Conservation (phyloP, 495 filamentous ascomycete species). For the Bombardia bombarda region DNA sequence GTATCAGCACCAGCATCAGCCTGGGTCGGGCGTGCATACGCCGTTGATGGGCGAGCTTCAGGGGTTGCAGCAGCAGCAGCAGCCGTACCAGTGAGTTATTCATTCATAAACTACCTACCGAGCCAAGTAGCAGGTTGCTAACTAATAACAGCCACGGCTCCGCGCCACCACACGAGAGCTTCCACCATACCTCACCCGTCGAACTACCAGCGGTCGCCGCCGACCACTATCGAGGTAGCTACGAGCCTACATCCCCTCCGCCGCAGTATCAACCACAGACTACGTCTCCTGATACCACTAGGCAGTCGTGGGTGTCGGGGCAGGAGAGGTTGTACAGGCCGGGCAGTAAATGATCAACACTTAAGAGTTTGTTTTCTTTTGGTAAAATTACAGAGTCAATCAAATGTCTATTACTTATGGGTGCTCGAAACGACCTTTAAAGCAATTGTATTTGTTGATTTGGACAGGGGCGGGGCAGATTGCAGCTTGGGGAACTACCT, state of each 20-base stretch:
- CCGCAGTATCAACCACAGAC: conserved; percentile 8
- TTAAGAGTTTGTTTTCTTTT: no score
- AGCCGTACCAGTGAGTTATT: conserved; percentile 3
- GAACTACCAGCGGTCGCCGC: neutral
- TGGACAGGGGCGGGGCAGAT: no score
- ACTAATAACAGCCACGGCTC: neutral
- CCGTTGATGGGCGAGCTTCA: conserved; percentile 5
- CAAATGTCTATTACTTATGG: no score
- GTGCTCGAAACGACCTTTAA: no score
- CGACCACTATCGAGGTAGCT: neutral
- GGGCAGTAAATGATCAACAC: neutral
- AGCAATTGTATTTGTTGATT: no score
- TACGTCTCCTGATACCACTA: neutral
- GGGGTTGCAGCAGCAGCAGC: conserved; percentile 2
- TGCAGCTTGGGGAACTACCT: no score
- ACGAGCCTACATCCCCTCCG: conserved; percentile 1
- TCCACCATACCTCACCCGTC: neutral
- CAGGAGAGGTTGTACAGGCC: conserved; percentile 2
- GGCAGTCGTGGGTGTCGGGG: conserved; percentile 5
- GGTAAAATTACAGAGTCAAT: no score
- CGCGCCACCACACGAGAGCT: neutral
- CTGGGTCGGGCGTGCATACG: neutral
- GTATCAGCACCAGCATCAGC: neutral
- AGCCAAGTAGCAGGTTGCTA: neutral
- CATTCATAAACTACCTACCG: neutral